Evolutionary conservation across 257 asterid genomes (phyloP), one percentile per base, ranked within the genome.

Genomic region (Anisodus tanguticus): DNA sequence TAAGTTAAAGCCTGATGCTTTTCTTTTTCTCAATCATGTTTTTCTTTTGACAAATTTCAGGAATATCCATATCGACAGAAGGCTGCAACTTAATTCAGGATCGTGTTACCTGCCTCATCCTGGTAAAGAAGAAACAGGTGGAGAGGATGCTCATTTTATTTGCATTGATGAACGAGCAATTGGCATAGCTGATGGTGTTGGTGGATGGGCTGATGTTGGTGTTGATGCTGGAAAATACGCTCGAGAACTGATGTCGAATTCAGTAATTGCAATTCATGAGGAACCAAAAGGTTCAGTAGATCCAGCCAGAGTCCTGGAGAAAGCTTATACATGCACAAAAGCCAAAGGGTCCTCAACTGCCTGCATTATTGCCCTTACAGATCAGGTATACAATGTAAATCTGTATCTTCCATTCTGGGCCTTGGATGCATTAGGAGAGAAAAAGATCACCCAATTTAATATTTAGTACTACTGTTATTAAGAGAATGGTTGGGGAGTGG

Each of bases 171-270:
- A 92, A 84, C 95, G 91, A 81, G 97, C 95, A 84, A 91, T 95
- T 74, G 98, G 99, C 82, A 97, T 96, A 69, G 98, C 99, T 82
- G 99, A 96, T 90, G 99, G 98, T 72, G 99, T 96, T 5, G 99
- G 98, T 82, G 99, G 99, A 71, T 96, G 99, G 99, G 97, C 97
- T 22, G 98, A 94, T 89, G 84, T 89, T 77, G 99, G 99, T 68
- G 91, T 94, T 82, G 91, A 94, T 87, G 91, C 98, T 8, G 98
- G 99, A 72, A 84, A 57, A 63, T 96, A 96, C 86, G 94, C 99
- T 37, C 98, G 98, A 37, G 98, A 96, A 86, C 98, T 96, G 81
- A 96, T 96, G 98, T 87, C 93, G 62, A 90, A 96, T 79, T 89
- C 99, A 3, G 97, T 92, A 41, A 79, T 83, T 54, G 98, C 98